Evolutionary conservation across 495 filamentous ascomycete genomes (phyloP).

Genomic region (Hypoxylon lenormandii): DNA sequence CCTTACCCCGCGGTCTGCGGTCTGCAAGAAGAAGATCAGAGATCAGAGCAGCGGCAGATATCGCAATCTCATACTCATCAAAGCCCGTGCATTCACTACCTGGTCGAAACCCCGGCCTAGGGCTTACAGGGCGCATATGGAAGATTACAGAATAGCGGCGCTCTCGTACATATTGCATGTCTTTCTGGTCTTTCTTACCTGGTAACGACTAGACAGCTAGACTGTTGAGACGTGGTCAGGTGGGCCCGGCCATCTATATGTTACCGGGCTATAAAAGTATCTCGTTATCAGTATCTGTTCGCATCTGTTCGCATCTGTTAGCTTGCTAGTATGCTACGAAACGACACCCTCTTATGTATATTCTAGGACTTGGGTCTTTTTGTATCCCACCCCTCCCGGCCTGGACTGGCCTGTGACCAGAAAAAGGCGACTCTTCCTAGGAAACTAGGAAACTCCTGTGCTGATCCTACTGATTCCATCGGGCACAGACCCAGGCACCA

Average conservation of each 20-base stretch:
- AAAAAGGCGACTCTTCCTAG: conserved; percentile 11
- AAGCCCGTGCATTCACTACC: conserved; percentile 4
- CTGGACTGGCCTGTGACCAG: conserved; percentile 31
- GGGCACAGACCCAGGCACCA: conserved; percentile 37
- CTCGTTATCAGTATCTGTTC: too few relatives aligned
- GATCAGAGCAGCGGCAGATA: conserved; percentile 5
- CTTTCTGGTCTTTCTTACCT: too few relatives aligned
- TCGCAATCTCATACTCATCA: conserved; percentile 4
- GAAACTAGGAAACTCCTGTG: conserved; percentile 20
- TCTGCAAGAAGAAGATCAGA: too few relatives aligned
- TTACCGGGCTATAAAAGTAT: not conserved
- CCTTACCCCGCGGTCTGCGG: conserved; percentile 3
- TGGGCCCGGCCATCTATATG: not conserved
- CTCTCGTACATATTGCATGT: not conserved
- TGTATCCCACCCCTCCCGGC: conserved; percentile 9
- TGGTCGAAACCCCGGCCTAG: conserved; percentile 27
- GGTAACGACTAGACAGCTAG: too few relatives aligned
- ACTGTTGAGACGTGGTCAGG: too few relatives aligned
- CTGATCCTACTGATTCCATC: conserved; percentile 22
- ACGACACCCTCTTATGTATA: conserved; percentile 11
- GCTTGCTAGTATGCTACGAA: conserved; percentile 2
- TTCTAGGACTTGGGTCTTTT: not conserved
- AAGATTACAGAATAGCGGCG: not conserved
- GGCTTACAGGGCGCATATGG: conserved; percentile 18
- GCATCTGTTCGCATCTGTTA: too few relatives aligned